A percentile compares a stretch with the other conserved stretches of the same genome.
Evolutionary conservation across 306 rosid species (phyloP).

Genomic region (Vigna radiata): DNA sequence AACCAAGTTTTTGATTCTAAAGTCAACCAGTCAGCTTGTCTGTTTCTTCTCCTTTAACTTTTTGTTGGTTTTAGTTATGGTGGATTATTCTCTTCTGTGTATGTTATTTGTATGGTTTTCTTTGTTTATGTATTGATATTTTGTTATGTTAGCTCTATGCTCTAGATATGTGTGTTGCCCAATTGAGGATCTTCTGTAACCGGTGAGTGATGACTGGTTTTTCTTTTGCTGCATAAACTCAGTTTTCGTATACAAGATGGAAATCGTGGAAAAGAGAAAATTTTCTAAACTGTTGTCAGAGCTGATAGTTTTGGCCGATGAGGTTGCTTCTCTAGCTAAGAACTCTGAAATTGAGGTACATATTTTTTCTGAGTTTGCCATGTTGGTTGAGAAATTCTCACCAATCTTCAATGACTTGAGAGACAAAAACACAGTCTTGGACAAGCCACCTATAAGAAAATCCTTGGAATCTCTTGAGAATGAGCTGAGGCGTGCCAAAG

Average conservation of each 20-base stretch:
- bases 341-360: conserved; percentile 53
- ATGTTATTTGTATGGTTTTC: conserved; percentile 1
- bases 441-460: conserved; percentile 62
- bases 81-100: conserved; percentile 18
- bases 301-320: conserved; percentile 54
- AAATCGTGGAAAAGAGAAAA: conserved; percentile 46
- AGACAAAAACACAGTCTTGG: conserved; percentile 51
- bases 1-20: conserved; percentile 20
- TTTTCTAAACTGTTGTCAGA: conserved; percentile 54
- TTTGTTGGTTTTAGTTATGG: not conserved
- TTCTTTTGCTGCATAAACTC: conserved; percentile 20
- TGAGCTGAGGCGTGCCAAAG: conserved; percentile 62
- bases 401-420: conserved; percentile 68
- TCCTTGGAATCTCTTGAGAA: conserved; percentile 78
- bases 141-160: not conserved
- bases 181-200: conserved; percentile 20
- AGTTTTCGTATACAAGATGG: conserved; percentile 40
- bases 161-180: not conserved
- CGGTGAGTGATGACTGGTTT: conserved; percentile 33
- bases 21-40: conserved; percentile 24
- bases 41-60: conserved; percentile 21
- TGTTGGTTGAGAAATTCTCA: conserved; percentile 58
- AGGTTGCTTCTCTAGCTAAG: conserved; percentile 64
- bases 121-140: not conserved
- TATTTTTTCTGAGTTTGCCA: conserved; percentile 57